Evolutionary conservation across 768 basidiomycete genomes (phyloP).

Genomic region (Termitomyces sp.): DNA sequence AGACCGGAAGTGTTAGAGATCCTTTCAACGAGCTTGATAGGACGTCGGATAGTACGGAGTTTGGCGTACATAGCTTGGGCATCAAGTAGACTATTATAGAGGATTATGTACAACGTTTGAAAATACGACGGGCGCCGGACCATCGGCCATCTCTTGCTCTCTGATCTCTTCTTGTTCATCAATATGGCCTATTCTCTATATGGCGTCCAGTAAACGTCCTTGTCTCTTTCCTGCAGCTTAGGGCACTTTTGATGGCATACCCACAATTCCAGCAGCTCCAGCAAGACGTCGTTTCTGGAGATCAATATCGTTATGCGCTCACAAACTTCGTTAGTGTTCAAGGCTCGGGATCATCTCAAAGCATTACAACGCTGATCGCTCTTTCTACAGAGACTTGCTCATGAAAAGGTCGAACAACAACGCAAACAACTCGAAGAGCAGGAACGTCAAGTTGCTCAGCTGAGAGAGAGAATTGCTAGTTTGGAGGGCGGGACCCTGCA

Average conservation of each 20-base stretch:
- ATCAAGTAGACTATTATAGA: slow-evolving; percentile 21
- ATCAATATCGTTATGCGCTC: slow-evolving; percentile 80
- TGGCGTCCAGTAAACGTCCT: background rate
- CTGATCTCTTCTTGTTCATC: background rate
- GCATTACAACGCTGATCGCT: background rate
- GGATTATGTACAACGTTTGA: background rate
- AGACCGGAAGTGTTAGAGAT: slow-evolving; percentile 79
- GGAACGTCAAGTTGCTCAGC: slow-evolving; percentile 72
- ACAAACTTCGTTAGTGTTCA: slow-evolving; percentile 62
- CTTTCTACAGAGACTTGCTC: slow-evolving; percentile 63
- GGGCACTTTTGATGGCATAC: slow-evolving; percentile 18
- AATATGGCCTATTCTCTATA: background rate
- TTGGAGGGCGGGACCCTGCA: slow-evolving; percentile 62
- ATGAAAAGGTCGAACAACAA: slow-evolving; percentile 86
- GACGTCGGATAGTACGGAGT: slow-evolving; percentile 28
- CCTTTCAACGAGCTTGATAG: slow-evolving; percentile 59
- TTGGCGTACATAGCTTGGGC: slow-evolving; percentile 38
- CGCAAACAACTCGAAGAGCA: slow-evolving; percentile 75
- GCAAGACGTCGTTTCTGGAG: slow-evolving; percentile 43
- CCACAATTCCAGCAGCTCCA: slow-evolving; percentile 22
- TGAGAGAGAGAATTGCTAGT: slow-evolving; percentile 64
- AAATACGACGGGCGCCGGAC: background rate
- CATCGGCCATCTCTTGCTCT: no score
- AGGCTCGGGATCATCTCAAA: background rate
- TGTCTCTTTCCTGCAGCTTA: background rate